Evolutionary conservation across 345 rosid genomes (phyloP).

Genomic region (Aquilaria malaccensis): DNA sequence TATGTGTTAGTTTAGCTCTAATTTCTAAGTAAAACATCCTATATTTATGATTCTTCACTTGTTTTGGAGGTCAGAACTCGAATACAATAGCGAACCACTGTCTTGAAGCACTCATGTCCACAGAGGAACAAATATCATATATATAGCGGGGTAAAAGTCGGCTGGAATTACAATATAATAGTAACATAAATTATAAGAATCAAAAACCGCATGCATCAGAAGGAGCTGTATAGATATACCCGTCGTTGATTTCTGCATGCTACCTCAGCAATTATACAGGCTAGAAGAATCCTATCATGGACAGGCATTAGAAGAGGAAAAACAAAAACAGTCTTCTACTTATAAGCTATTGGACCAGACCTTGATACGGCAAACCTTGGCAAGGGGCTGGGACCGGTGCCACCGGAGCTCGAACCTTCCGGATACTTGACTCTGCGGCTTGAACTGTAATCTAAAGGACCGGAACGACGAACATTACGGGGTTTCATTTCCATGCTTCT

Average conservation of each 20-base stretch:
- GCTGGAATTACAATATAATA: no score
- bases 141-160: no score
- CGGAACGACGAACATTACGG: conserved; percentile 74
- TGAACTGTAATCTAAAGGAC: conserved; percentile 84
- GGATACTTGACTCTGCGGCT: conserved; percentile 53
- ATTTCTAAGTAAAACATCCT: no score
- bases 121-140: no score
- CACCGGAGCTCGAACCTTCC: conserved; percentile 71
- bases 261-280: not conserved
- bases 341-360: conserved; percentile 87
- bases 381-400: conserved; percentile 81
- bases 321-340: conserved; percentile 26
- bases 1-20: no score
- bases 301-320: not conserved
- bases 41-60: no score
- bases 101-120: no score
- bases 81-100: no score
- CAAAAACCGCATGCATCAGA: not conserved
- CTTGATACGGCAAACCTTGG: conserved; percentile 95
- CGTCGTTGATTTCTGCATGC: no score
- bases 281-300: no score
- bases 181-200: no score
- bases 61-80: no score
- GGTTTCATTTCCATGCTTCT: conserved; percentile 37
- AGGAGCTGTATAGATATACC: conserved; percentile 8